phyloP scores from a whole-genome alignment of 805 yeast genomes.

The Yarrowia sp. region DNA sequence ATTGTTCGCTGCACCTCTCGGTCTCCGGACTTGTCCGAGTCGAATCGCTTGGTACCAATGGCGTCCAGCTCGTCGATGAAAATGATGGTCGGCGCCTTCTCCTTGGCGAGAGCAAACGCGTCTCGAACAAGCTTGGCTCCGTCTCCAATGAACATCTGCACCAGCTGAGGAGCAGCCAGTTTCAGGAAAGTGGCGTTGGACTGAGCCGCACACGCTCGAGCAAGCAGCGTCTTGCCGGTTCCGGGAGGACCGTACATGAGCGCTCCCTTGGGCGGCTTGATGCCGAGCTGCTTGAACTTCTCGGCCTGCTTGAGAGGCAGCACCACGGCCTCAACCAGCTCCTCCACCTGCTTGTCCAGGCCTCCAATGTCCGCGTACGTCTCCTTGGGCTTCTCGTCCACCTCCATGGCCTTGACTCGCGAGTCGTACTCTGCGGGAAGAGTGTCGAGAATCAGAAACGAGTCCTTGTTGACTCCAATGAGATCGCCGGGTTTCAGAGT shows the following conservation, averaged over 20 bases:
- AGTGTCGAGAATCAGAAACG: slow-evolving; percentile 89
- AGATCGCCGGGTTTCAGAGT: slow-evolving; percentile 95
- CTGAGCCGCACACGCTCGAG: slow-evolving; percentile 99
- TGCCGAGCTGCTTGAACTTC: slow-evolving; percentile 90
- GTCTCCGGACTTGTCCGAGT: slow-evolving; percentile 96
- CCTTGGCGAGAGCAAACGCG: slow-evolving; percentile 96
- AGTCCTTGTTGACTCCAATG: slow-evolving; percentile 97
- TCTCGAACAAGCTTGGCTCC: slow-evolving; percentile 98
- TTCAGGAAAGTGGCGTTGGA: slow-evolving; percentile 96
- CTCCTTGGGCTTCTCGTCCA: slow-evolving; percentile 97
- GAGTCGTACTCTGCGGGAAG: slow-evolving; percentile 97
- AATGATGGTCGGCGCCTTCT: slow-evolving; percentile 96
- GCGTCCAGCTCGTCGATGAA: slow-evolving; percentile 99
- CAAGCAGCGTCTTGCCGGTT: slow-evolving; percentile 95
- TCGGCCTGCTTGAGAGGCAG: slow-evolving; percentile 98
- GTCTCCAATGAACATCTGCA: slow-evolving; percentile 98
- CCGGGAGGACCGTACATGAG: slow-evolving; percentile 99
- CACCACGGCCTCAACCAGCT: slow-evolving; percentile 96
- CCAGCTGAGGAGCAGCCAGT: slow-evolving; percentile 96
- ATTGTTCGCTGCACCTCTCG: slow-evolving; percentile 99
- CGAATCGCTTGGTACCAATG: slow-evolving; percentile 97
- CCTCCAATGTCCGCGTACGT: slow-evolving; percentile 98
- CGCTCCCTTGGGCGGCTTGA: slow-evolving; percentile 98
- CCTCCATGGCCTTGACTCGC: slow-evolving; percentile 99
- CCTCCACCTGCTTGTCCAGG: slow-evolving; percentile 96